Conservation (phyloP, 2,329 filamentous ascomycete genomes). For the Calonectria honghensis region DNA sequence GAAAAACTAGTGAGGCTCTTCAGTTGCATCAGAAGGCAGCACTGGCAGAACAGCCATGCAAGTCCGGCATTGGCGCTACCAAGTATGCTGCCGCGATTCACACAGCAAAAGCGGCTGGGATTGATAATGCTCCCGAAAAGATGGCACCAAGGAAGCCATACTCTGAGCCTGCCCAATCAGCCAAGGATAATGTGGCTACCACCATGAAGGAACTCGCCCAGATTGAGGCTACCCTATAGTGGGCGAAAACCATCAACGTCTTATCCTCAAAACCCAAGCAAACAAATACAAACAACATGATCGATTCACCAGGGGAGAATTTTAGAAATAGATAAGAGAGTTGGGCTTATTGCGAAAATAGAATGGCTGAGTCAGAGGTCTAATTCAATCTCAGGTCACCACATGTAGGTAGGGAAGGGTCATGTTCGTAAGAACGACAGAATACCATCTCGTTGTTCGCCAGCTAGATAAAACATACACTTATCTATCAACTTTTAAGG, state of each 20-base stretch:
- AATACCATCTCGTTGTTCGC: not conserved
- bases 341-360: not conserved
- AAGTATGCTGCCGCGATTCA: conserved; percentile 80
- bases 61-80: conserved; percentile 79
- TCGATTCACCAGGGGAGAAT: not conserved
- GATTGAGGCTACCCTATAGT: conserved; percentile 58
- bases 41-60: conserved; percentile 79
- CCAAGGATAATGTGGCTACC: conserved; percentile 64
- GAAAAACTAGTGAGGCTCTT: conserved; percentile 75
- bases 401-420: not conserved
- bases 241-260: not conserved
- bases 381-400: not conserved
- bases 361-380: not conserved
- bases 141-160: conserved; percentile 78
- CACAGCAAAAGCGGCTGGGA: conserved; percentile 74
- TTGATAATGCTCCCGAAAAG: conserved; percentile 71
- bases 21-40: conserved; percentile 77
- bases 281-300: not conserved
- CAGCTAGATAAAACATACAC: not conserved
- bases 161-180: conserved; percentile 65
- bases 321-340: conserved; percentile 1
- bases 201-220: conserved; percentile 65
- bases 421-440: not conserved
- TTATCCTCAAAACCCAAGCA: not conserved
- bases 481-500: not conserved